Conservation (phyloP, 1,284 basidiomycete genomes). For the Fomitopsis schrenkii region DNA sequence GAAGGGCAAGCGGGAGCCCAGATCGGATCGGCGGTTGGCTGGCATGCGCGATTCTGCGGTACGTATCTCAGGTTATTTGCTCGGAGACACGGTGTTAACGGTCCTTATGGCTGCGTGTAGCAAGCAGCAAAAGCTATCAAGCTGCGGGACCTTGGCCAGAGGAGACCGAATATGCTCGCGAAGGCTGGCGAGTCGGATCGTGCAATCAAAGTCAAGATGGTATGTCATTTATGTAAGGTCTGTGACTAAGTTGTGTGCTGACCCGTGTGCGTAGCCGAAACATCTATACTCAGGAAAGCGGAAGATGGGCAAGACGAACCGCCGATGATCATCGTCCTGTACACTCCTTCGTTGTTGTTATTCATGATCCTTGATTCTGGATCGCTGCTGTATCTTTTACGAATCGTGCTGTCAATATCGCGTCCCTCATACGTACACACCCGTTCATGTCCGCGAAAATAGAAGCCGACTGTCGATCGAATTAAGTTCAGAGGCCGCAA, state of each 20-base stretch:
- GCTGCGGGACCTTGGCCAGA: conserved; percentile 81
- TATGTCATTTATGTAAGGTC: conserved; percentile 30
- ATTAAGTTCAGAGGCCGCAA: too few relatives aligned
- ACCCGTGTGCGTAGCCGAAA: conserved; percentile 54
- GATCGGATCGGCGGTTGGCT: conserved; percentile 70
- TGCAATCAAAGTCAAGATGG: conserved; percentile 77
- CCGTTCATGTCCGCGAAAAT: too few relatives aligned
- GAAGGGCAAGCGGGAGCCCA: conserved; percentile 53
- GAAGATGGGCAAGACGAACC: conserved; percentile 82
- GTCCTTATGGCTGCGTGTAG: conserved; percentile 31
- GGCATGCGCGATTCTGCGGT: conserved; percentile 77
- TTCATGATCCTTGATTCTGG: background rate
- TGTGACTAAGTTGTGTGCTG: background rate
- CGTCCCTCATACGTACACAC: too few relatives aligned
- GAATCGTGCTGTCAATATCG: too few relatives aligned
- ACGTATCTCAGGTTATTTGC: conserved; percentile 21
- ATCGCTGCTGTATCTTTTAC: background rate
- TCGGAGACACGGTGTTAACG: background rate
- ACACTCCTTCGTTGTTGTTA: background rate
- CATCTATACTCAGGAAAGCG: conserved; percentile 88
- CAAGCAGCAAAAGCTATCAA: conserved; percentile 79
- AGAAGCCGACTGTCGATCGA: too few relatives aligned
- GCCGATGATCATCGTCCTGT: conserved; percentile 44
- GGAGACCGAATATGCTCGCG: conserved; percentile 82
- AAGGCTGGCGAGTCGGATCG: conserved; percentile 90